A percentile compares a stretch with the other conserved stretches of the same genome.
These are phyloP conservation scores for Pleomassaria siparia DNA, from an alignment of 2,329 filamentous ascomycete species.

Conservation along the genomic window DNA sequence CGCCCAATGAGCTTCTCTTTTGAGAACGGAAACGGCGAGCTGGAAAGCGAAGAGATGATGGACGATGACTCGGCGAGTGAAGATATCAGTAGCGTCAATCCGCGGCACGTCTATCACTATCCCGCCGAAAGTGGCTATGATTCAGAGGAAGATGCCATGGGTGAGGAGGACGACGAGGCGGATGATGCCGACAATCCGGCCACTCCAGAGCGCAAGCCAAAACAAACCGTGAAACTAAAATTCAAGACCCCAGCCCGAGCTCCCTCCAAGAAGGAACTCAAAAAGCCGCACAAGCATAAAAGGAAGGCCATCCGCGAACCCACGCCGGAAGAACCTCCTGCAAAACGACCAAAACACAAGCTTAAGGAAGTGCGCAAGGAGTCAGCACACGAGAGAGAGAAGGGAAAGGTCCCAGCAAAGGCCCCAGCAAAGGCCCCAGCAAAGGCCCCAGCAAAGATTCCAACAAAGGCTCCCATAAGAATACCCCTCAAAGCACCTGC, in stretches of 20 bases:
- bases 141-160: conserved; percentile 34
- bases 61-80: conserved; percentile 34
- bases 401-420: conserved; percentile 13
- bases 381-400: conserved; percentile 18
- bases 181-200: conserved; percentile 32
- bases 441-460: conserved; percentile 18
- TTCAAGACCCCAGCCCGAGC: conserved; percentile 10
- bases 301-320: conserved; percentile 25
- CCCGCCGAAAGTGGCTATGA: conserved; percentile 28
- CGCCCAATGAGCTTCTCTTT: conserved; percentile 74
- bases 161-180: conserved; percentile 42
- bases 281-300: conserved; percentile 24
- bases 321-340: conserved; percentile 27
- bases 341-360: conserved; percentile 35
- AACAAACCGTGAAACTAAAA: conserved; percentile 30
- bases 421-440: conserved; percentile 18
- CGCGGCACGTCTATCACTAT: conserved; percentile 25
- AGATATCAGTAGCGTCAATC: conserved; percentile 36
- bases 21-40: conserved; percentile 61
- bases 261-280: conserved; percentile 21
- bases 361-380: conserved; percentile 21
- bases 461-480: background rate
- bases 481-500: conserved; percentile 14
- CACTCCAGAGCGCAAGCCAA: conserved; percentile 23
- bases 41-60: conserved; percentile 51